A percentile compares a stretch with the other conserved stretches of the same genome.
These are phyloP conservation scores for Flaveria brownii DNA, from an alignment of 129 eudicot species.

Conservation along the genomic window DNA sequence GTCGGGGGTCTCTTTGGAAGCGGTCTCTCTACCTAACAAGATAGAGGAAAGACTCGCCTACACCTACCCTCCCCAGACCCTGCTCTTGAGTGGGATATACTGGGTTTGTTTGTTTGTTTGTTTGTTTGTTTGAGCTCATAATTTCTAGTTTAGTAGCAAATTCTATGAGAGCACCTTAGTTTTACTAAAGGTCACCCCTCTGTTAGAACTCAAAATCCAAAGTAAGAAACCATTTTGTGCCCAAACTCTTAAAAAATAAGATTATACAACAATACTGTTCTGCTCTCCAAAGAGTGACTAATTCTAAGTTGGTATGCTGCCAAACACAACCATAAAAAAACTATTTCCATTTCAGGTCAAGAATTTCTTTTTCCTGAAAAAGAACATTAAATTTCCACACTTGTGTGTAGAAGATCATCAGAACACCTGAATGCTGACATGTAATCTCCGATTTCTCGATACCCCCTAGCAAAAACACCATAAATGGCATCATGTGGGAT, in stretches of 20 bases:
- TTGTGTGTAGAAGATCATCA: slow-evolving; percentile 31
- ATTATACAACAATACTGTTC: slow-evolving; percentile 13
- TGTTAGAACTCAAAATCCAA: background rate
- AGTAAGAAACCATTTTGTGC: slow-evolving; percentile 21
- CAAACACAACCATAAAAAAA: background rate
- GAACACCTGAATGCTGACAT: slow-evolving; percentile 52
- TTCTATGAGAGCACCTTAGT: background rate
- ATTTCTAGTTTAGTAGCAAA: slow-evolving; percentile 1
- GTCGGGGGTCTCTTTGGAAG: too few species aligned
- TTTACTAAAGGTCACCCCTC: background rate
- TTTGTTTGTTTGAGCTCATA: background rate
- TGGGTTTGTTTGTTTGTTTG: too few species aligned
- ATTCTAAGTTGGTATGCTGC: background rate
- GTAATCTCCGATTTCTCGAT: slow-evolving; percentile 48
- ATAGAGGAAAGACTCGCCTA: too few species aligned
- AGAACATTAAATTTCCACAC: slow-evolving; percentile 8
- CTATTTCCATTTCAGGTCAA: background rate
- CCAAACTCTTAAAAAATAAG: slow-evolving; percentile 12
- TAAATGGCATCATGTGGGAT: slow-evolving; percentile 46
- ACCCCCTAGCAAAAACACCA: slow-evolving; percentile 49
- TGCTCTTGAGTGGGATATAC: too few species aligned
- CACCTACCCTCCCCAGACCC: too few species aligned
- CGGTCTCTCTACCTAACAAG: too few species aligned
- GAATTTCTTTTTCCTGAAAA: background rate
- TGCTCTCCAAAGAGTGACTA: background rate